Base-by-base conservation (phyloP, 305 asterid species). In the Stenogyne calaminthoides region DNA sequence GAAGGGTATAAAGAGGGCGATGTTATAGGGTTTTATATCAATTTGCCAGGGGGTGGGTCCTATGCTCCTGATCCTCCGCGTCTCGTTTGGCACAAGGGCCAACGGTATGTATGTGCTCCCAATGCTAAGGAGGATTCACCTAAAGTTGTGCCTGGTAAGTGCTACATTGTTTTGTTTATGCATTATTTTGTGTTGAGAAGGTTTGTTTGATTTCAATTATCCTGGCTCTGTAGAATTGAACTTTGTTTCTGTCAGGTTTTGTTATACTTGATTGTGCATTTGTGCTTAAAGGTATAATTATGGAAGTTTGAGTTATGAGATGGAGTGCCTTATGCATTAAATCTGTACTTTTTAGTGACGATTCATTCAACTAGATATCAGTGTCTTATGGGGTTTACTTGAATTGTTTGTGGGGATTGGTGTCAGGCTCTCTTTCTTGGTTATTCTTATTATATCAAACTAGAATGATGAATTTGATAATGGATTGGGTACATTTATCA, bases 81-180 rank as follows among this genome's bases (percentile, higher is more conserved):
- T 3, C 81, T 89, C 87, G 93, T 95, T 77, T 92, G 92, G 98
- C 88, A 88, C 76, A 95, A 95, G 87, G 98, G 99, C 59, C 98
- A 90, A 82, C 83, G 97, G 16, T 92, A 89, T 77, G 84, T 83
- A 59, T 84, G 89, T 76, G 88, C 89, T 44, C 83, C 93, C 4
- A 90, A 86, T 72, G 81, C 84, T 0, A 88, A 84, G 79, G 97
- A 94, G 78, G 97, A 95, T 42, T 88, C 94, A 16, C 96, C 95
- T 0, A 89, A 89, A 87, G 80, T 88, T 72, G 88, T 95, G 49
- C 98, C 97, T 66, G 99, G 99, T 95, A 68, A 85, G 89, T 83
- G 1, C 51, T 44, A 9, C 11, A 37, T 37, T 32, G 36, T 32
- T 32, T 36, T 44, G 14, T 3, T 44, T 44, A n/a, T 12, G 37